A percentile compares a stretch with the other conserved stretches of the same genome.
Conservation (phyloP, 73 alveolate species). For the Durusdinium trenchii region DNA sequence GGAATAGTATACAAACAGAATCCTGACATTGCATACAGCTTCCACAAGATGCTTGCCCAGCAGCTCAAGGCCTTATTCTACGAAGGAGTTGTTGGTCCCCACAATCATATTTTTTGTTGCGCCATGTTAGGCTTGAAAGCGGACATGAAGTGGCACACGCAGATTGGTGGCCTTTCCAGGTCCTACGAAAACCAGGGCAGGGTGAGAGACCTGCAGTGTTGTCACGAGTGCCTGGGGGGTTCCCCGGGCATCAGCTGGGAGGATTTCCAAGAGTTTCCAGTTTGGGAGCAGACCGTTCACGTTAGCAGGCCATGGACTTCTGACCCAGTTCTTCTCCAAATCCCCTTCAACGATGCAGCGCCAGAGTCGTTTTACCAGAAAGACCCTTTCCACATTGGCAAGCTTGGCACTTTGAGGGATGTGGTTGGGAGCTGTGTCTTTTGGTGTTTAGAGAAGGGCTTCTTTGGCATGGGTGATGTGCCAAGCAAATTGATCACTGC, state of each 20-base stretch:
- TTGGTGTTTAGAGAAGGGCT: neutral
- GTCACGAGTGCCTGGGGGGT: neutral
- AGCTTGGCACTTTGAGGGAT: neutral
- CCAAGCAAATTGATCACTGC: neutral
- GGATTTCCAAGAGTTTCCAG: neutral
- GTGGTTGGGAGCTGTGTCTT: neutral
- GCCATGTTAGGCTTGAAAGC: neutral
- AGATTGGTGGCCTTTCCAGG: neutral
- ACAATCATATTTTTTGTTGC: neutral
- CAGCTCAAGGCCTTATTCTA: neutral
- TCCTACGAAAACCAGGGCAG: neutral
- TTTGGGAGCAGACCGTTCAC: neutral
- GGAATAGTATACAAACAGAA: neutral
- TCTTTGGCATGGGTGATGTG: neutral
- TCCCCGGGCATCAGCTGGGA: neutral
- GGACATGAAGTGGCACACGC: neutral
- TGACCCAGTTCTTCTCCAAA: neutral
- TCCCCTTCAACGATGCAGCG: neutral
- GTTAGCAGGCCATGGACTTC: neutral
- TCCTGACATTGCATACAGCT: neutral
- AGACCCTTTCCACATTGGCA: neutral
- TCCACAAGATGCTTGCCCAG: neutral
- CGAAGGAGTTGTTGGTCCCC: neutral
- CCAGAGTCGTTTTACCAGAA: neutral
- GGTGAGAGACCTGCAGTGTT: neutral